Evolutionary conservation across 2,329 filamentous ascomycete genomes (phyloP), one percentile per base, ranked within the genome.

Genomic region (Fusarium incarnatum): DNA sequence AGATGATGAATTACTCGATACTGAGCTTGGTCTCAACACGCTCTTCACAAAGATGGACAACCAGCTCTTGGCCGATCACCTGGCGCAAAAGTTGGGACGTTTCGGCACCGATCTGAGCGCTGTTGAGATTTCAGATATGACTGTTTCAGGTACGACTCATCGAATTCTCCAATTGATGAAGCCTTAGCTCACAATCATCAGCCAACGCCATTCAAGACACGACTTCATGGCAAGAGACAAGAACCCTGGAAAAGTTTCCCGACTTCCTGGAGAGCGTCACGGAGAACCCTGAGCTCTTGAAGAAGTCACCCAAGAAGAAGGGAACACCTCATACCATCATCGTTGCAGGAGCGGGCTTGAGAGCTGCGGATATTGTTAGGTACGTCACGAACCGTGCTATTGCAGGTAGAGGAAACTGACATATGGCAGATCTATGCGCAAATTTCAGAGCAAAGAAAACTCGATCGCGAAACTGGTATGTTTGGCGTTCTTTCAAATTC

Each of bases 281-380:
- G 2, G 84, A 84, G 25, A 86, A 89, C 52, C 84, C 87, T 1
- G 83, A 85, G 58, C 86, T 83, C 58, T 83, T 97, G 22, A 86
- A 85, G 2, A 85, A 88, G 56, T 87, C 92, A 1, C 87, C 92
- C 0, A 87, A 91, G 81, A 84, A 89, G 74, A 90, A 90, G 42
- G 92, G 92, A 8, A 84, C 89, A 2, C 92, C 92, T 32, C 96
- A 98, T 79, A 98, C 95, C 2, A 85, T 99, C 57, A 89, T 99
- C 37, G 87, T 99, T n/a, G 89, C 94, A 15, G 89, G 89, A 11
- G 94, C 94, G 8, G 96, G 94, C 0, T 84, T 98, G 59, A 87
- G 96, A 75, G 94, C 96, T 7, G 94, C 95, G 18, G 93, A 98
- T 76, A 82, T 98, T 48, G 90, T 92, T 28, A 88, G 91, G 90